Evolutionary conservation across 768 basidiomycete species (phyloP), one percentile per base, ranked within the genome.

Genomic region (Panaeolus papilionaceus): DNA sequence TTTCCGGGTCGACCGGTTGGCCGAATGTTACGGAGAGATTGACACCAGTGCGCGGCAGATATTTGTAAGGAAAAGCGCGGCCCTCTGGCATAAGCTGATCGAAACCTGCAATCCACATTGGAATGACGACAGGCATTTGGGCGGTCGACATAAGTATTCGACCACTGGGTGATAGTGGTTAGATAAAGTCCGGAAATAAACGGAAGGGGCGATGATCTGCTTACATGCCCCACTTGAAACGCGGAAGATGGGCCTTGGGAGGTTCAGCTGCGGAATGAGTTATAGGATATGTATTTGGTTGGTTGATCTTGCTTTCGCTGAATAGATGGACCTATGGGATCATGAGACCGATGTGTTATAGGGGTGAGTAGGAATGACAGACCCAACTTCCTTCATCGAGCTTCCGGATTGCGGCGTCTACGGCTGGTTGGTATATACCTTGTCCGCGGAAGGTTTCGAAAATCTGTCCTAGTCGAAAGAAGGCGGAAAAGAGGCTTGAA

Each of bases 191-290:
- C 39, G 28, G 33, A 42, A 45, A 61, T 47, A 61, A 61, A 18
- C 39, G 23, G 64, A 39, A 61, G 16, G 33, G 54, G 33, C 1
- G 33, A 44, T 18, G 37, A 54, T 68, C 45, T 47, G 89, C 95
- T 78, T 75, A 96, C 95, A 96, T 82, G 67, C 96, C 96, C 96
- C 96, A 98, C 82, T 96, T 98, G 79, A 98, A 97, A 61, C 93
- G 83, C 7, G 89, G 84, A 63, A 98, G 78, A 71, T 76, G 77
- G 18, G 83, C 81, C 6, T 58, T 58, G 33, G 54, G 54, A 58
- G 54, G 54, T 58, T 58, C 80, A 69, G 11, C 88, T 88, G 66
- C 81, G 72, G 42, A 72, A 74, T 62, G 79, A 78, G 62, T 74
- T 75, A 44, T 76, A 74, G 74, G 54, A 58, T 91, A 89, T 11